These are phyloP conservation scores for Oryza meridionalis DNA, from an alignment of 176 grass and related monocot species.

Conservation along the genomic window DNA sequence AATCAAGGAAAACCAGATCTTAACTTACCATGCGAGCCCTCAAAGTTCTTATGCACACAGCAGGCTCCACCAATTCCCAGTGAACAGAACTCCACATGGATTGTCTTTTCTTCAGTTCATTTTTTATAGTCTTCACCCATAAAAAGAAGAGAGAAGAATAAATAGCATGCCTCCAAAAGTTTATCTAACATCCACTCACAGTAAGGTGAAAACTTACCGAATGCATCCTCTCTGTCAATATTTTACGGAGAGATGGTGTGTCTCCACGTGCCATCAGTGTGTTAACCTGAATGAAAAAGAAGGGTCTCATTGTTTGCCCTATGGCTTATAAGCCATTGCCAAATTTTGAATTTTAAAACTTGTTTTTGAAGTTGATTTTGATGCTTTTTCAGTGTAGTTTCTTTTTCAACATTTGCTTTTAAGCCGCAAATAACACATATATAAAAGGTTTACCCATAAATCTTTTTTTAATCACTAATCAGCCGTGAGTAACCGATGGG, in stretches of 20 bases:
- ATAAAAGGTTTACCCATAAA: too few species aligned
- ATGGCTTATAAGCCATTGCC: too few species aligned
- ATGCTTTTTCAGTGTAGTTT: too few species aligned
- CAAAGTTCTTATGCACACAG: slow-evolving; percentile 77
- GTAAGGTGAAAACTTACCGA: slow-evolving; percentile 68
- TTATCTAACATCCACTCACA: slow-evolving; percentile 5
- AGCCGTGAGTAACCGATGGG: too few species aligned
- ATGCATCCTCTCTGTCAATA: slow-evolving; percentile 84
- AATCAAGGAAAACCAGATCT: neutral
- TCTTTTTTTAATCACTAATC: too few species aligned
- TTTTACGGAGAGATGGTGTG: slow-evolving; percentile 75
- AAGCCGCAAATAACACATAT: too few species aligned
- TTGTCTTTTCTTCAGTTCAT: slow-evolving; percentile 90
- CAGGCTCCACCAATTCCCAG: slow-evolving; percentile 83
- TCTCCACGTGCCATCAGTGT: slow-evolving; percentile 78
- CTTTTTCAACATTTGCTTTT: too few species aligned
- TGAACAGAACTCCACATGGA: slow-evolving; percentile 76
- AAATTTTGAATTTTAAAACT: too few species aligned
- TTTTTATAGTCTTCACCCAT: slow-evolving; percentile 70
- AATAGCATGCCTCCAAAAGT: slow-evolving; percentile 12
- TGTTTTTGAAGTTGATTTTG: too few species aligned
- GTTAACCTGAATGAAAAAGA: slow-evolving; percentile 71
- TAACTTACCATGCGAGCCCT: slow-evolving; percentile 88
- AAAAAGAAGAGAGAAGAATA: slow-evolving; percentile 36
- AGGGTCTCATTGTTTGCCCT: too few species aligned